Percentiles rank a stretch among this genome's conserved stretches.
phyloP scores from a whole-genome alignment of 1,284 basidiomycete genomes.

The Trichosporon coremiiforme region DNA sequence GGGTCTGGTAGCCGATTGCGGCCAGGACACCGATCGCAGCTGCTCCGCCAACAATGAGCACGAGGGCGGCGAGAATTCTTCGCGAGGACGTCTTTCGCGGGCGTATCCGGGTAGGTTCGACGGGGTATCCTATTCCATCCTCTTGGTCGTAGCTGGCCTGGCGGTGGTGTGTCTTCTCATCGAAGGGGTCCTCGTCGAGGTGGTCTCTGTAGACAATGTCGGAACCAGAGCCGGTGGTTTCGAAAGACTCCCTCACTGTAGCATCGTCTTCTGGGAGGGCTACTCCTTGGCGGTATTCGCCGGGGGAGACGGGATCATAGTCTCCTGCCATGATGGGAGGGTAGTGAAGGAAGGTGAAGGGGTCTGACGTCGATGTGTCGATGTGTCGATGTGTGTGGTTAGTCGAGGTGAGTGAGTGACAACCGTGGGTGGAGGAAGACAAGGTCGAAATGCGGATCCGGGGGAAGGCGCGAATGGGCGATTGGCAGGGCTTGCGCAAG shows the following conservation, averaged over 20 bases:
- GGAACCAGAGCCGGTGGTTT: slow-evolving; percentile 29
- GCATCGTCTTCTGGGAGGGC: slow-evolving; percentile 7
- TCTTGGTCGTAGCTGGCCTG: slow-evolving; percentile 25
- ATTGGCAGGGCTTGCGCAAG: not conserved
- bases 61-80: slow-evolving; percentile 49
- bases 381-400: not conserved
- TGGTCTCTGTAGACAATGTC: slow-evolving; percentile 45
- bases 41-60: slow-evolving; percentile 45
- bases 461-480: not conserved
- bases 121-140: slow-evolving; percentile 38
- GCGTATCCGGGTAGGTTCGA: slow-evolving; percentile 41
- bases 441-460: not conserved
- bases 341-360: not conserved
- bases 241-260: slow-evolving; percentile 18
- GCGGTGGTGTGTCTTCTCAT: slow-evolving; percentile 42
- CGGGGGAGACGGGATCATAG: slow-evolving; percentile 3
- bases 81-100: slow-evolving; percentile 42
- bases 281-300: not conserved
- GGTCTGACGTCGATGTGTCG: not conserved
- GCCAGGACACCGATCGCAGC: slow-evolving; percentile 49
- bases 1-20: slow-evolving; percentile 48
- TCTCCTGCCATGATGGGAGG: not conserved
- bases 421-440: not conserved
- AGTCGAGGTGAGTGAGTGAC: not conserved
- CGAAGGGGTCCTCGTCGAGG: slow-evolving; percentile 50